Conservation (phyloP, 2,329 filamentous ascomycete species). For the Colletotrichum agaves region DNA sequence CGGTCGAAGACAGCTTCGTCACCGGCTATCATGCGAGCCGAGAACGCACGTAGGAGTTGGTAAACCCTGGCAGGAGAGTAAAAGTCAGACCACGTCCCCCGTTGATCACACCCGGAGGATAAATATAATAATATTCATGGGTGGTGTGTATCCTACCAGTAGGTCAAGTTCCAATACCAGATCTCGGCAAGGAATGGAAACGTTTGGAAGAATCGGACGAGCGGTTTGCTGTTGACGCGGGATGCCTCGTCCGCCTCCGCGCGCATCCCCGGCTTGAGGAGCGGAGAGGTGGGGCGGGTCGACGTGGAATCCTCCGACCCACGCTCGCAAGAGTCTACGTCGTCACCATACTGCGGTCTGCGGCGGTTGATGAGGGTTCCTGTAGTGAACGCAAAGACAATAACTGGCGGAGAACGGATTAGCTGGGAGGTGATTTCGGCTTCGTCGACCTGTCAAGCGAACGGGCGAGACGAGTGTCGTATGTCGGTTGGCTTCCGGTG, state of each 20-base stretch:
- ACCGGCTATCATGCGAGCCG: slow-evolving; percentile 52
- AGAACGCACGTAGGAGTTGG: slow-evolving; percentile 55
- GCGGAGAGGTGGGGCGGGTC: slow-evolving; percentile 22
- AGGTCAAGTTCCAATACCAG: slow-evolving; percentile 51
- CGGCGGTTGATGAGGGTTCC: slow-evolving; percentile 38
- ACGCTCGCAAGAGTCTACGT: slow-evolving; percentile 29
- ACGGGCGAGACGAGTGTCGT: neutral
- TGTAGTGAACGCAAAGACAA: slow-evolving; percentile 33
- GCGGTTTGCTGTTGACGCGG: slow-evolving; percentile 35
- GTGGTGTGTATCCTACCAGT: slow-evolving; percentile 43
- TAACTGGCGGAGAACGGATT: slow-evolving; percentile 13
- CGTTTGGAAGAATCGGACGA: slow-evolving; percentile 43
- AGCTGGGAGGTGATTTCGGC: neutral
- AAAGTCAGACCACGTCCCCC: neutral
- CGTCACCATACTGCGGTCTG: slow-evolving; percentile 16
- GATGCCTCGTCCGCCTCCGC: slow-evolving; percentile 11
- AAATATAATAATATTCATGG: neutral
- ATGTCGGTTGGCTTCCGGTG: neutral
- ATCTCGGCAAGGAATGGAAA: slow-evolving; percentile 50
- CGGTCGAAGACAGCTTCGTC: slow-evolving; percentile 50
- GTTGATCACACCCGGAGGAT: neutral
- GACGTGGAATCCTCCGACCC: slow-evolving; percentile 32
- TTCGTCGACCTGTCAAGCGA: neutral
- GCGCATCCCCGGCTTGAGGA: slow-evolving; percentile 34
- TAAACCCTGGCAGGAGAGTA: slow-evolving; percentile 48